Percentiles rank a stretch among this genome's conserved stretches.
phyloP scores from a whole-genome alignment of 1,284 basidiomycete species.

The Ceratobasidium sp. region DNA sequence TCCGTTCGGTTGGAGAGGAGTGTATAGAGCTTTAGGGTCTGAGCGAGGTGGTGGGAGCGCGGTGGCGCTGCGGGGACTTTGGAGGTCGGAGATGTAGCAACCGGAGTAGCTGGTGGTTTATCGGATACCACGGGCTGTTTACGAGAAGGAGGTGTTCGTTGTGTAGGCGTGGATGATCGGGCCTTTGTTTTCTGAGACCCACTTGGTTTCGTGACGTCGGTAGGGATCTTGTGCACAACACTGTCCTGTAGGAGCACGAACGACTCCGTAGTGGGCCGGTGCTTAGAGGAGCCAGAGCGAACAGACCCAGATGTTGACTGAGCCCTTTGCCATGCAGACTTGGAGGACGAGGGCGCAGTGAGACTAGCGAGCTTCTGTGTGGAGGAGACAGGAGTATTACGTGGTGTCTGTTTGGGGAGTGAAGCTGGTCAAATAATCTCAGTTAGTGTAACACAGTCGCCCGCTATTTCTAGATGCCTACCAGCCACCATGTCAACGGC shows the following conservation, averaged over 20 bases:
- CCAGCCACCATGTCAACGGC: constrained; percentile 85
- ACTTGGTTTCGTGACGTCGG: constrained; percentile 57
- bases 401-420: constrained; percentile 61
- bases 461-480: not conserved
- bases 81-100: constrained; percentile 59
- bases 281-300: constrained; percentile 55
- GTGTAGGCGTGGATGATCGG: constrained; percentile 44
- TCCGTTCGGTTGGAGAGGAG: constrained; percentile 84
- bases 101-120: constrained; percentile 51
- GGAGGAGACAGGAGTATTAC: constrained; percentile 62
- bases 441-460: not conserved
- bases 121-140: constrained; percentile 49
- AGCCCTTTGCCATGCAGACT: constrained; percentile 71
- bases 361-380: constrained; percentile 69
- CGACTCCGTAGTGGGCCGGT: constrained; percentile 72
- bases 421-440: constrained; percentile 60
- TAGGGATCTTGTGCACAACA: constrained; percentile 73
- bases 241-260: constrained; percentile 92
- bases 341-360: constrained; percentile 69
- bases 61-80: constrained; percentile 52
- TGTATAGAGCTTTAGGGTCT: constrained; percentile 80
- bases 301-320: constrained; percentile 43
- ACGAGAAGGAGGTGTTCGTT: constrained; percentile 52
- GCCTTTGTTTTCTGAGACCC: constrained; percentile 28
- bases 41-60: constrained; percentile 77